These are phyloP conservation scores for Colletotrichum falcatum DNA, from an alignment of 2,329 filamentous ascomycete species.

Conservation along the genomic window DNA sequence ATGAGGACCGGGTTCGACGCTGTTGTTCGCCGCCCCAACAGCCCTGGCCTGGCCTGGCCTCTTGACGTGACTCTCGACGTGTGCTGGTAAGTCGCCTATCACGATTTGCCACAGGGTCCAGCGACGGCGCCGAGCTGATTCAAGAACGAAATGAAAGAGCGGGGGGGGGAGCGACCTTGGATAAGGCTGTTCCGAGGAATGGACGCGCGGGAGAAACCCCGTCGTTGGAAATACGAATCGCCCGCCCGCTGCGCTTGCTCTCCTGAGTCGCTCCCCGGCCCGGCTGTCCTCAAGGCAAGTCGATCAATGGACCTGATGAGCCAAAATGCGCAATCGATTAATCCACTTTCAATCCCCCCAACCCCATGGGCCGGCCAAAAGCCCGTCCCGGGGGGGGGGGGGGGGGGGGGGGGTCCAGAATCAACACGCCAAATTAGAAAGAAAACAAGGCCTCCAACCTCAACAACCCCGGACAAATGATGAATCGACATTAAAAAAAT, in stretches of 20 bases:
- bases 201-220: neutral
- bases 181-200: neutral
- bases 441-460: no score
- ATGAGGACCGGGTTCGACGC: constrained; percentile 28
- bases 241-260: no score
- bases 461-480: constrained; percentile 1
- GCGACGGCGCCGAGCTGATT: constrained; percentile 4
- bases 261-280: constrained; percentile 19
- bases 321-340: constrained; percentile 1
- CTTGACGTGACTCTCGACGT: constrained; percentile 8
- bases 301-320: neutral
- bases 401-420: no score
- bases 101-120: constrained; percentile 6
- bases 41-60: neutral
- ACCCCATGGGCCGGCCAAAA: neutral
- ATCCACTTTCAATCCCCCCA: constrained; percentile 31
- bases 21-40: constrained; percentile 20
- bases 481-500: neutral
- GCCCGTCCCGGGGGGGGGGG: neutral
- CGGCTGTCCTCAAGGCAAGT: neutral
- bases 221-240: constrained; percentile 26
- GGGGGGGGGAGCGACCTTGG: neutral
- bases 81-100: constrained; percentile 11
- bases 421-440: no score
- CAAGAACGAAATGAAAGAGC: neutral